Evolutionary conservation across 192 early-diverging fungal species (phyloP), one percentile per base, ranked within the genome.

Genomic region (Entomortierella chlamydospora): DNA sequence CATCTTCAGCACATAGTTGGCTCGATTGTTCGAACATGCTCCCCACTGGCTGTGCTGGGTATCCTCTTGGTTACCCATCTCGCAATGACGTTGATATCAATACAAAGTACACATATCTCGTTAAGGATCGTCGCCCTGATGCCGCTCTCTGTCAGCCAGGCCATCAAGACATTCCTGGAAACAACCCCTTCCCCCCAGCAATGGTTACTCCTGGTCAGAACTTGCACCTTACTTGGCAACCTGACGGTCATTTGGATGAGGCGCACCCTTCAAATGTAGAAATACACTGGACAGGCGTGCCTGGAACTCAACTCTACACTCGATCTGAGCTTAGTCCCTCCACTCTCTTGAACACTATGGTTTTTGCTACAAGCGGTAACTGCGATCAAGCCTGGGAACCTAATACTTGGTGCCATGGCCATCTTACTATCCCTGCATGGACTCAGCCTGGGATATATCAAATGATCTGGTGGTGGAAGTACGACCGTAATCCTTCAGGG

Each of bases 381-480:
- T 79, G 76, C 43, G 68, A 79, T 43, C 49, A 70, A 33, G 39
- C 76, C 3, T 54, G 25, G 18, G 76, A 70, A 28, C 68, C 76
- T 50, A 79, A 79, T 39, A 79, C 76, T 17, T 79, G 68, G 68
- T 79, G 68, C 26, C 76, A 79, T 30, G 76, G 76, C 0, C 28
- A 70, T 23, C 15, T 79, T 9, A 70, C 55, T 0, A 20, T 79
- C 33, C 76, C 76, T 10, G 28, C 23, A 4, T 5, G 42, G 8
- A 78, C 56, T 4, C 66, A 68, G 11, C 74, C 74, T 52, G 76
- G 76, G 4, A 64, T 56, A 0, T 74, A 74, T 43, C 67, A 73
- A 37, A 1, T 73, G 49, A 30, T 70, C 25, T 74, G 72, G 80
- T 82, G 71, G 67, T 82, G 72, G 80, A 82, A 74, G 34, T 82